phyloP scores from a whole-genome alignment of 345 rosid species.

The Eutrema yunnanense region DNA sequence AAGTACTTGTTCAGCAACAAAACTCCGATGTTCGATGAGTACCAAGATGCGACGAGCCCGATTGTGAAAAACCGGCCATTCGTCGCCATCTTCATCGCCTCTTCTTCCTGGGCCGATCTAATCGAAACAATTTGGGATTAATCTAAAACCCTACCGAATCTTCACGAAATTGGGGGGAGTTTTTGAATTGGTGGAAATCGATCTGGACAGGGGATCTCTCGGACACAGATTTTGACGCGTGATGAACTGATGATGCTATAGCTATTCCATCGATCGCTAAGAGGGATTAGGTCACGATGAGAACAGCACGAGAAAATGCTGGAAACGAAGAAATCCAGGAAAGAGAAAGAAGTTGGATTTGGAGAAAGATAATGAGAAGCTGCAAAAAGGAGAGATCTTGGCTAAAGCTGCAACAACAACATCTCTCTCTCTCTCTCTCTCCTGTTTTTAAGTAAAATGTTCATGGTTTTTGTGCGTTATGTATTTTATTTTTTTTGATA shows the following conservation, averaged over 20 bases:
- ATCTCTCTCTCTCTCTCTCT: no score
- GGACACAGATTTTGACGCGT: background rate
- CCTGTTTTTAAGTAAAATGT: no score
- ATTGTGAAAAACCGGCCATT: conserved; percentile 61
- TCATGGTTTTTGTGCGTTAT: conserved; percentile 19
- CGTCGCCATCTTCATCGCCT: conserved; percentile 41
- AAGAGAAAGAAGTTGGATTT: background rate
- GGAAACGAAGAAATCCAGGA: background rate
- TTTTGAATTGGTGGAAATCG: background rate
- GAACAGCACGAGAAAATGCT: conserved; percentile 6
- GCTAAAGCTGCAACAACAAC: conserved; percentile 26
- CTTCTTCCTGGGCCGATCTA: conserved; percentile 10
- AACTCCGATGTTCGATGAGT: conserved; percentile 94
- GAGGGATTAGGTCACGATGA: conserved; percentile 1
- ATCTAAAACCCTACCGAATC: background rate
- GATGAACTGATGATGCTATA: background rate
- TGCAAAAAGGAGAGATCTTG: conserved; percentile 28
- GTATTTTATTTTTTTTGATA: background rate
- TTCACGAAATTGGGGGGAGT: background rate
- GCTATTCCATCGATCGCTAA: background rate
- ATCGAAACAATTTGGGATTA: background rate
- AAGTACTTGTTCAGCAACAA: conserved; percentile 86
- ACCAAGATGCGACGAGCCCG: conserved; percentile 85
- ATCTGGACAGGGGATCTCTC: conserved; percentile 3
- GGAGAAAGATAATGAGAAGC: conserved; percentile 14